Percentiles rank a stretch among this genome's conserved stretches.
Conservation (phyloP, 1,284 basidiomycete genomes). For the Moniliophthora roreri region DNA sequence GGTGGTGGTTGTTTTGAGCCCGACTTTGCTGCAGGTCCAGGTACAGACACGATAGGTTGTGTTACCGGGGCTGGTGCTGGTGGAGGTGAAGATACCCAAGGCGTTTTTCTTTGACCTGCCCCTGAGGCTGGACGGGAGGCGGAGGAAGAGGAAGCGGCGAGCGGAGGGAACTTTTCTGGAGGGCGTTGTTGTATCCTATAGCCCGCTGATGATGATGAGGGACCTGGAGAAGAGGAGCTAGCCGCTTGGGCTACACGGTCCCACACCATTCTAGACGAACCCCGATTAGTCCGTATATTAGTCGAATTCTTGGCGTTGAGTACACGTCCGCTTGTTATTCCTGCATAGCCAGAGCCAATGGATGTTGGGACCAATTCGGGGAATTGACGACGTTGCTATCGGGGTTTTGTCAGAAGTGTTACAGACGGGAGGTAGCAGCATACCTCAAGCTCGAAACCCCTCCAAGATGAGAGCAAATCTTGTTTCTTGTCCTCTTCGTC, state of each 20-base stretch:
- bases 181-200: conserved; percentile 21
- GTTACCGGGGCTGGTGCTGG: conserved; percentile 17
- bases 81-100: conserved; percentile 18
- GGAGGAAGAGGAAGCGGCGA: conserved; percentile 29
- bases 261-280: conserved; percentile 69
- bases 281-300: conserved; percentile 45
- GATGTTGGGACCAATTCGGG: conserved; percentile 71
- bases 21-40: conserved; percentile 18
- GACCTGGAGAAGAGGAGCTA: conserved; percentile 45
- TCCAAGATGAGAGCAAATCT: conserved; percentile 77
- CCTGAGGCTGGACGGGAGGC: conserved; percentile 27
- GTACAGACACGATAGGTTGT: conserved; percentile 18
- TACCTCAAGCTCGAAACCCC: conserved; percentile 83
- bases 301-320: conserved; percentile 82
- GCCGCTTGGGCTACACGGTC: conserved; percentile 89
- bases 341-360: conserved; percentile 68
- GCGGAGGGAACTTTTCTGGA: conserved; percentile 46
- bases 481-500: conserved; percentile 85
- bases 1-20: conserved; percentile 32
- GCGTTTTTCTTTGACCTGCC: conserved; percentile 24
- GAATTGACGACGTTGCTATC: conserved; percentile 80
- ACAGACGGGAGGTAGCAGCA: conserved; percentile 17
- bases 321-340: conserved; percentile 78
- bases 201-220: conserved; percentile 25
- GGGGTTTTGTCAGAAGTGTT: neutral